Percentiles rank a stretch among this genome's conserved stretches.
Evolutionary conservation across 139 green algal species (phyloP).

Genomic region (Chlorella sp.): DNA sequence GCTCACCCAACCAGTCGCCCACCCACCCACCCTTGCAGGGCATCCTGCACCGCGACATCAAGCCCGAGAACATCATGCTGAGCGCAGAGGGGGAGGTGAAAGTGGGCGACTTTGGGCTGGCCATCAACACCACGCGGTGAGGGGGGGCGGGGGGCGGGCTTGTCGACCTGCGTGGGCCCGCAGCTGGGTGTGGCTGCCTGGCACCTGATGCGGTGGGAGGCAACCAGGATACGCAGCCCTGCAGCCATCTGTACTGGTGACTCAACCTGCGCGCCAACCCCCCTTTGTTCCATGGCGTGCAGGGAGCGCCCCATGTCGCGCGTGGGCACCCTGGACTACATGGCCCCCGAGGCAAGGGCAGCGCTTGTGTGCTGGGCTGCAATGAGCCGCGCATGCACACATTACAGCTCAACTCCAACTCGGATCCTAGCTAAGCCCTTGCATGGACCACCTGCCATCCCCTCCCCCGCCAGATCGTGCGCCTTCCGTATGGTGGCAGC

Average conservation of each 20-base stretch:
- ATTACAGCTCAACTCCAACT: no score
- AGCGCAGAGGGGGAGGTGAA: conserved; percentile 21
- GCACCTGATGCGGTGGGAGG: no score
- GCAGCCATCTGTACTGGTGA: background rate
- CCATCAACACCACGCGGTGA: conserved; percentile 51
- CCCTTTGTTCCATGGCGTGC: no score
- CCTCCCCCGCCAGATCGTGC: conserved; percentile 26
- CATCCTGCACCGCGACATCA: conserved; percentile 71
- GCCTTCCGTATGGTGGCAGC: conserved; percentile 23
- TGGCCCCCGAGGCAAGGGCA: conserved; percentile 39
- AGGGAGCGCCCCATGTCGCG: conserved; percentile 62
- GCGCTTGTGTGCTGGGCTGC: background rate
- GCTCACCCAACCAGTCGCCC: no score
- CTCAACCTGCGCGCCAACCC: background rate
- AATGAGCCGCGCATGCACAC: background rate
- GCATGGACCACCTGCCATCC: no score
- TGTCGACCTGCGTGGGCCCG: no score
- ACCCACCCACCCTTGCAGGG: conserved; percentile 36
- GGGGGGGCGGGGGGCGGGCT: background rate
- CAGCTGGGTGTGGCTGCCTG: no score
- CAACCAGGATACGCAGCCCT: background rate
- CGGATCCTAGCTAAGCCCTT: no score
- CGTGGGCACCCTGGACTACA: conserved; percentile 63
- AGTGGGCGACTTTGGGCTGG: conserved; percentile 73
- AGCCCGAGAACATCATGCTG: conserved; percentile 87